These are phyloP conservation scores for Starmerella roubikii DNA, from an alignment of 805 yeast genomes.

Conservation along the genomic window DNA sequence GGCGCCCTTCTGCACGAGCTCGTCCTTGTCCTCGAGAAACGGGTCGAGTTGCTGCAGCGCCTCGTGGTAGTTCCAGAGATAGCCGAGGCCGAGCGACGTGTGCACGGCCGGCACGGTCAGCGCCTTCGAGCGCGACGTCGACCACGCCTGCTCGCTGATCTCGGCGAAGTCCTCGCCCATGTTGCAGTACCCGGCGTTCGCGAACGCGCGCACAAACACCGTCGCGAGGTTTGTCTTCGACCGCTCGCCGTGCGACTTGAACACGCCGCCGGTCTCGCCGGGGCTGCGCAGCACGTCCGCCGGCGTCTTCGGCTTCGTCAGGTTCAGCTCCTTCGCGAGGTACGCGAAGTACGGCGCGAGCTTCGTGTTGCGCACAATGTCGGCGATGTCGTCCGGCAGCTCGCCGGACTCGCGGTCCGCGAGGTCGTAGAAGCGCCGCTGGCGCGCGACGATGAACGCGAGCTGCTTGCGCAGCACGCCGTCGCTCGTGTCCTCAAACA, in stretches of 20 bases:
- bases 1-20: constrained; percentile 83
- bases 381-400: constrained; percentile 47
- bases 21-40: constrained; percentile 68
- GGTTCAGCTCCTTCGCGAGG: constrained; percentile 73
- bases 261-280: constrained; percentile 38
- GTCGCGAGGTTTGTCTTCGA: constrained; percentile 93
- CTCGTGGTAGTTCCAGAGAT: constrained; percentile 80
- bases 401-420: constrained; percentile 47
- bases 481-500: constrained; percentile 51
- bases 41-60: constrained; percentile 85
- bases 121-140: constrained; percentile 8
- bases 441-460: constrained; percentile 77
- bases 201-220: constrained; percentile 82
- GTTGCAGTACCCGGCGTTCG: constrained; percentile 80
- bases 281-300: constrained; percentile 90
- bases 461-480: constrained; percentile 69
- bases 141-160: constrained; percentile 40
- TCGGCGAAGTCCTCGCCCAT: constrained; percentile 46
- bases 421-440: constrained; percentile 61
- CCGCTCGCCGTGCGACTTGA: constrained; percentile 38
- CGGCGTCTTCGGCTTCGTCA: constrained; percentile 81
- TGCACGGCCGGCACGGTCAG: constrained; percentile 69
- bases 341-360: constrained; percentile 68
- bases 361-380: constrained; percentile 66
- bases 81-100: constrained; percentile 79